Evolutionary conservation across 306 rosid species (phyloP), one percentile per base, ranked within the genome.

Genomic region (Prunus padus): DNA sequence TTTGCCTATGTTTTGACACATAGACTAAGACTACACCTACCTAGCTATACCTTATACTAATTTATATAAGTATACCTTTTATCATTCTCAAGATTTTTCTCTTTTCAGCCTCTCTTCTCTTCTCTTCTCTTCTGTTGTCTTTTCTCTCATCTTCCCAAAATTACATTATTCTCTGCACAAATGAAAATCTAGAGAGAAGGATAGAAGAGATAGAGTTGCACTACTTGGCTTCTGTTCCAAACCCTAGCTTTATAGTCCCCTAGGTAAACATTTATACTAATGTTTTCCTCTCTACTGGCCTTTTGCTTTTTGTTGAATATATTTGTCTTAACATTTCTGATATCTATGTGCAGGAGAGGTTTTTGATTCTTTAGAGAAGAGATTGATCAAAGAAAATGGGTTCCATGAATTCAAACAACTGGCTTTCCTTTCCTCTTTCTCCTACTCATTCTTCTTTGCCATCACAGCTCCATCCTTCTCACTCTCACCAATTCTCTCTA

Each of bases 391-490:
- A 31, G 15, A 31, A 37, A 33, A 81, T 76, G 87, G 86, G 89
- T 68, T 87, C 96, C 64, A 89, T 89, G 93, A 92, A 95, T 76
- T 79, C 95, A 81, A 95, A 95, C 86, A 95, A 92, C 90, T 95
- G 99, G 97, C 97, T 95, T 54, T 92, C 99, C 2, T 95, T 90
- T 81, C 99, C 99, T 59, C 93, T 92, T 70, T 90, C 96, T 31
- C 97, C 97, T 11, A 80, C 92, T 73, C 88, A 89, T 76, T 84
- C 99, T 79, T 86, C 98, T 3, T 68, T 89, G 57, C 91, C 97
- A 11, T 23, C 92, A 44, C 89, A 91, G 69, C 88, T 91, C 14
- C 93, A 93, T 79, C 74, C 91, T 8, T 76, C 90, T 60, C 98
- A 87, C 28, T 75, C 89, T 76, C 97, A 92, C 83, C 98, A 89